phyloP scores from a whole-genome alignment of 495 filamentous ascomycete genomes.

The Recurvomyces mirabilis region DNA sequence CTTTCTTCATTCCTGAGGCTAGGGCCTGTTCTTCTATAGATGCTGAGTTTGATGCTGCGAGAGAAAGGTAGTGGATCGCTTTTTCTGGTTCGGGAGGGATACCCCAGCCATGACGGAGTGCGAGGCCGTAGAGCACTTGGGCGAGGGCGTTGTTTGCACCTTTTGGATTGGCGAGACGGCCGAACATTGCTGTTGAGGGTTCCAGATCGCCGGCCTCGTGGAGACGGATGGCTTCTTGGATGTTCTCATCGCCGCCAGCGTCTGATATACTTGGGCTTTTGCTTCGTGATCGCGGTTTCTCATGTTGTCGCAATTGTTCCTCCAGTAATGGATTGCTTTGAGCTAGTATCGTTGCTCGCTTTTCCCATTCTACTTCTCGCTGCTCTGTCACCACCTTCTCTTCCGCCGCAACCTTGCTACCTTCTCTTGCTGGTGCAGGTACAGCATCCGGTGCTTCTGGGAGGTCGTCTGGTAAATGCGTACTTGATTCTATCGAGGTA shows the following conservation, averaged over 20 bases:
- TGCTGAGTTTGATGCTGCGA: slow-evolving; percentile 85
- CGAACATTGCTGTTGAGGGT: slow-evolving; percentile 75
- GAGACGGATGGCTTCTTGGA: slow-evolving; percentile 90
- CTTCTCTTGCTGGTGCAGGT: not conserved
- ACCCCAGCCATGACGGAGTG: slow-evolving; percentile 92
- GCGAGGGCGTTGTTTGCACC: slow-evolving; percentile 85
- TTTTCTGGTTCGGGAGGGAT: slow-evolving; percentile 56
- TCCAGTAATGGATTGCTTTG: slow-evolving; percentile 40
- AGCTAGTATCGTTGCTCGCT: slow-evolving; percentile 75
- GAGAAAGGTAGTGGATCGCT: slow-evolving; percentile 72
- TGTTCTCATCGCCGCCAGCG: slow-evolving; percentile 52
- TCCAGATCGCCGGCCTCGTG: slow-evolving; percentile 74
- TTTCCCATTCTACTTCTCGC: slow-evolving; percentile 62
- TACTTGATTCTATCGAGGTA: slow-evolving; percentile 44
- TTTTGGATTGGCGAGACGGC: slow-evolving; percentile 69
- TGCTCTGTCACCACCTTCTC: slow-evolving; percentile 43
- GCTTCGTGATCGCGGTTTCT: not conserved
- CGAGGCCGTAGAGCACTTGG: slow-evolving; percentile 93
- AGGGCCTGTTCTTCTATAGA: slow-evolving; percentile 74
- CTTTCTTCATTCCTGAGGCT: slow-evolving; percentile 83
- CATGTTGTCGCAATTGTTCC: not conserved
- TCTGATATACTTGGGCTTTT: slow-evolving; percentile 15
- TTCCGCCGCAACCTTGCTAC: slow-evolving; percentile 28
- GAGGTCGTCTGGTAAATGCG: slow-evolving; percentile 65
- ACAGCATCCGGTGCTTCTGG: slow-evolving; percentile 42